A percentile compares a stretch with the other conserved stretches of the same genome.
Evolutionary conservation across 805 yeast genomes (phyloP).

Genomic region (Candida lessepsii): DNA sequence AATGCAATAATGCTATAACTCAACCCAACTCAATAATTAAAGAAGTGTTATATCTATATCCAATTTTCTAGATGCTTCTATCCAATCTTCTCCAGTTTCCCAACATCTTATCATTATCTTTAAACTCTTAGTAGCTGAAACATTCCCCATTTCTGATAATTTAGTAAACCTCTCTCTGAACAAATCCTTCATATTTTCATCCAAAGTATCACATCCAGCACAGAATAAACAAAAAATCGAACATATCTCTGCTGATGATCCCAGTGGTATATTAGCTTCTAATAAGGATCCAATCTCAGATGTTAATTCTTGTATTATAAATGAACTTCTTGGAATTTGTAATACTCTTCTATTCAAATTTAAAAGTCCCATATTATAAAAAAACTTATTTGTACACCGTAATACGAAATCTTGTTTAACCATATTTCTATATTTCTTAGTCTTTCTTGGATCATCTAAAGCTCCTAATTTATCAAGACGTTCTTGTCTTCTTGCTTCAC

Average conservation of each 20-base stretch:
- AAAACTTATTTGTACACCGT: constrained; percentile 51
- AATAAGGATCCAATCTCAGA: constrained; percentile 37
- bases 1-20: too few species aligned
- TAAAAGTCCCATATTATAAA: constrained; percentile 52
- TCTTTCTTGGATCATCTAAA: constrained; percentile 4
- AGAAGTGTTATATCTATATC: constrained; percentile 41
- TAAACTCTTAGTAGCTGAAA: constrained; percentile 44
- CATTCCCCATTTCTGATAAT: constrained; percentile 43
- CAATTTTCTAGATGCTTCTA: constrained; percentile 40
- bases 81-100: constrained; percentile 54
- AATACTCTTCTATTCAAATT: constrained; percentile 59
- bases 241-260: constrained; percentile 54
- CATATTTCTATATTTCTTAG: constrained; percentile 15
- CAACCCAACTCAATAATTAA: not conserved
- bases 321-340: constrained; percentile 43
- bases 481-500: constrained; percentile 27
- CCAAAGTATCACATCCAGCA: constrained; percentile 56
- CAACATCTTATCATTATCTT: constrained; percentile 53
- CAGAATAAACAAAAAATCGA: constrained; percentile 54
- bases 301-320: constrained; percentile 48
- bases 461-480: constrained; percentile 20
- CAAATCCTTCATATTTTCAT: constrained; percentile 32
- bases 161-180: constrained; percentile 39
- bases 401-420: constrained; percentile 34
- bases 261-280: constrained; percentile 39